Base-by-base conservation (phyloP, 208 protist species). In the Leishmania tarentolae region DNA sequence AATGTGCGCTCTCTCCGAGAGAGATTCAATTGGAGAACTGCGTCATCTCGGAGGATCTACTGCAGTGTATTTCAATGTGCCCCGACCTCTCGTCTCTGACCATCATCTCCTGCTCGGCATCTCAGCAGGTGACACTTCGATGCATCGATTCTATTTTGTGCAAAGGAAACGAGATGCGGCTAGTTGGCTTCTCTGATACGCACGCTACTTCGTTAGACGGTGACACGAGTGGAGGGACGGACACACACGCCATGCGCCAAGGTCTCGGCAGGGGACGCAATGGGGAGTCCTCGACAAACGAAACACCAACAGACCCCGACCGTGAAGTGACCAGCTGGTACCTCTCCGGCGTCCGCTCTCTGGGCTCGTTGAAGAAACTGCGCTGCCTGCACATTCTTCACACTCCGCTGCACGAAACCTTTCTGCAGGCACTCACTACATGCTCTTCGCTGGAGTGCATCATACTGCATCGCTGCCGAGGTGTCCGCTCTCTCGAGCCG, bases 61-160 rank as follows among this genome's bases (percentile, higher is more conserved):
- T 97, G 75, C 92, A 97, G 83, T 75, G 77, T n/a, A 90, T 97
- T 24, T 94, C 92, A 2, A 87, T 79, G 8, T 93, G 79, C 78
- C 56, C 73, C 7, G 83, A 93, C 42, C 71, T 97, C 8, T 78
- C 90, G 63, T 82, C 88, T 8, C 87, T 95, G 9, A 86, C 83
- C 61, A 83, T 95, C 44, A 79, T 81, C 19, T 83, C 86, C 3
- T 94, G 90, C 78, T 85, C 81, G 8, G 89, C 91, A 3, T 86
- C 85, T n/a, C 85, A 93, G 52, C 83, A 89, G 71, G 78, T 95
- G 2, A 84, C 83, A 28, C 72, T 97, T 63, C 82, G 81, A 37
- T 87, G 84, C 73, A 88, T 97, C 35, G 87, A 93, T 78, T 88
- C 94, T 1, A 97, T 97, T 75, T 86, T 97, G 44, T 89, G 83